Evolutionary conservation across 805 yeast genomes (phyloP).

Genomic region (Kregervanrija fluxuum): DNA sequence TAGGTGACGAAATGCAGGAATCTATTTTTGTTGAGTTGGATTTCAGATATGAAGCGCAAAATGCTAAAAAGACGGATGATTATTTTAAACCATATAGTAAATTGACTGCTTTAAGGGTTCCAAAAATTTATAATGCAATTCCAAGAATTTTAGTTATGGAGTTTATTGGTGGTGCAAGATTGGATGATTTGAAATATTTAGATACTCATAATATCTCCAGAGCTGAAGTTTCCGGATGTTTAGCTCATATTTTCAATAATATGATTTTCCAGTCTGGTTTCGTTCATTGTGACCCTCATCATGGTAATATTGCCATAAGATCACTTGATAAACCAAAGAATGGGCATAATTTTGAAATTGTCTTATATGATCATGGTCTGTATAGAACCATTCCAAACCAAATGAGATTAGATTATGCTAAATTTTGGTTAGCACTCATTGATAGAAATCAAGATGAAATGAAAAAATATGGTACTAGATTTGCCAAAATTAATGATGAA

Average conservation of each 20-base stretch:
- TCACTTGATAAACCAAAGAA: conserved; percentile 25
- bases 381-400: conserved; percentile 76
- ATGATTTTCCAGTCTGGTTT: conserved; percentile 95
- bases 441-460: conserved; percentile 61
- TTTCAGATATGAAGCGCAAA: conserved; percentile 78
- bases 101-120: conserved; percentile 74
- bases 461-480: conserved; percentile 64
- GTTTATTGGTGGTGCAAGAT: conserved; percentile 70
- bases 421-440: conserved; percentile 85
- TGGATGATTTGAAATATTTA: conserved; percentile 68
- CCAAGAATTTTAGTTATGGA: conserved; percentile 83
- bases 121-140: conserved; percentile 58
- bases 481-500: conserved; percentile 72
- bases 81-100: conserved; percentile 52
- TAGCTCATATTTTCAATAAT: conserved; percentile 84
- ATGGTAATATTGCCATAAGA: conserved; percentile 88
- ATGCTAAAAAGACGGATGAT: conserved; percentile 62
- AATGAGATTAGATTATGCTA: conserved; percentile 77
- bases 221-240: conserved; percentile 73
- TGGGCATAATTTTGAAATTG: conserved; percentile 78
- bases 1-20: conserved; percentile 84
- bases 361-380: conserved; percentile 91
- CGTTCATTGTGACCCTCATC: conserved; percentile 97
- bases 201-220: conserved; percentile 59
- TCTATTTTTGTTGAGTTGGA: conserved; percentile 90